phyloP scores from a whole-genome alignment of 2,329 filamentous ascomycete genomes.

The Beauveria brongniartii region DNA sequence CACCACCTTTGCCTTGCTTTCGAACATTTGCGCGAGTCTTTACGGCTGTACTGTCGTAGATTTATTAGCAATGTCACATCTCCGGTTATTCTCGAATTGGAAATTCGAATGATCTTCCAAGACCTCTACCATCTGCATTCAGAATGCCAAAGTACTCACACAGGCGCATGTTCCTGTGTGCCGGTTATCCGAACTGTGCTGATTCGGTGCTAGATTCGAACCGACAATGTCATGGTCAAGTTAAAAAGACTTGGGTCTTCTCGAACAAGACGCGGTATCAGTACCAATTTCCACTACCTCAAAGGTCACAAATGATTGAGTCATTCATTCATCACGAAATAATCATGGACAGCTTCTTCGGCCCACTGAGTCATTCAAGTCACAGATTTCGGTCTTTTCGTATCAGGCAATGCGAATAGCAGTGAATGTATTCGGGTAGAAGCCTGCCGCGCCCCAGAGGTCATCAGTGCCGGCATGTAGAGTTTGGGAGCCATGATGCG shows the following conservation, averaged over 20 bases:
- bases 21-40: not conserved
- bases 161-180: not conserved
- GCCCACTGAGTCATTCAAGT: not conserved
- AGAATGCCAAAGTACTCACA: not conserved
- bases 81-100: fast-evolving
- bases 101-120: not conserved
- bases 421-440: not conserved
- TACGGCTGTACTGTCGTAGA: not conserved
- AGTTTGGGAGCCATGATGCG: not conserved
- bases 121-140: not conserved
- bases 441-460: not conserved
- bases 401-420: not conserved
- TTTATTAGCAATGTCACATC: not conserved
- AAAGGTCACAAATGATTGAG: no score
- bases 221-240: no score
- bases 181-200: no score
- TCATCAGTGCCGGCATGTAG: not conserved
- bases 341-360: not conserved
- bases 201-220: no score
- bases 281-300: no score
- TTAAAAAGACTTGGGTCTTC: no score
- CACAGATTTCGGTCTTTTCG: not conserved
- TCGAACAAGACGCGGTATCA: no score
- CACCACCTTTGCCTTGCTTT: not conserved
- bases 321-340: not conserved